phyloP scores from a whole-genome alignment of 257 asterid genomes.

The Solanum acaule region DNA sequence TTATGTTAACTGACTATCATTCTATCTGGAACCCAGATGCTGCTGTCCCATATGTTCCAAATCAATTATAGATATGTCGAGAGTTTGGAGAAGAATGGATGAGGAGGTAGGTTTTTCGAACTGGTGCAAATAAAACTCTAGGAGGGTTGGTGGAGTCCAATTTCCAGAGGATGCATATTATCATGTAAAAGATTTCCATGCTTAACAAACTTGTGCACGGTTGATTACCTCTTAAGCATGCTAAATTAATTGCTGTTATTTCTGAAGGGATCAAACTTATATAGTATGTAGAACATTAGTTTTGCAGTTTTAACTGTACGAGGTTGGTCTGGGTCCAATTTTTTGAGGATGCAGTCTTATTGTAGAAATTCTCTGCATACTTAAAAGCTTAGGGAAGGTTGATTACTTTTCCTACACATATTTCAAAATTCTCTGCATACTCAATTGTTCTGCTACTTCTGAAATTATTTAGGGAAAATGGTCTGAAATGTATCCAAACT shows the following conservation, averaged over 20 bases:
- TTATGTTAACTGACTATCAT: not conserved
- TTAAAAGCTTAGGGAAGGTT: not conserved
- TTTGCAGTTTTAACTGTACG: not conserved
- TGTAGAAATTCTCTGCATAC: not conserved
- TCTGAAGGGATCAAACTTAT: not conserved
- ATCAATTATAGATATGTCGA: slow-evolving; percentile 75
- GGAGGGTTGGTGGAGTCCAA: not conserved
- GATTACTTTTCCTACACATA: not conserved
- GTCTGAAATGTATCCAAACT: too few species aligned
- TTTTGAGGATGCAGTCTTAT: not conserved
- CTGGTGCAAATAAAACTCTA: not conserved
- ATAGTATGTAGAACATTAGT: not conserved
- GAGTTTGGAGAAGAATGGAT: slow-evolving; percentile 62
- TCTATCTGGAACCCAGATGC: slow-evolving; percentile 28
- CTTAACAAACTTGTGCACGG: not conserved
- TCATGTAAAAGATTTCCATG: not conserved
- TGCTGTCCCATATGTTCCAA: slow-evolving; percentile 95
- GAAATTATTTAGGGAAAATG: not conserved
- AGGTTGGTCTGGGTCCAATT: not conserved
- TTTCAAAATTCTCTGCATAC: not conserved
- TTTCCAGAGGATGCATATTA: not conserved
- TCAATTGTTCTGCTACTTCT: not conserved
- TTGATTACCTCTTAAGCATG: not conserved
- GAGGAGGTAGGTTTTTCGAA: slow-evolving; percentile 51
- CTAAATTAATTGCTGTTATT: not conserved